A percentile compares a stretch with the other conserved stretches of the same genome.
These are phyloP conservation scores for Dysphania ambrosioides DNA, from an alignment of 148 eudicot genomes.

Conservation along the genomic window DNA sequence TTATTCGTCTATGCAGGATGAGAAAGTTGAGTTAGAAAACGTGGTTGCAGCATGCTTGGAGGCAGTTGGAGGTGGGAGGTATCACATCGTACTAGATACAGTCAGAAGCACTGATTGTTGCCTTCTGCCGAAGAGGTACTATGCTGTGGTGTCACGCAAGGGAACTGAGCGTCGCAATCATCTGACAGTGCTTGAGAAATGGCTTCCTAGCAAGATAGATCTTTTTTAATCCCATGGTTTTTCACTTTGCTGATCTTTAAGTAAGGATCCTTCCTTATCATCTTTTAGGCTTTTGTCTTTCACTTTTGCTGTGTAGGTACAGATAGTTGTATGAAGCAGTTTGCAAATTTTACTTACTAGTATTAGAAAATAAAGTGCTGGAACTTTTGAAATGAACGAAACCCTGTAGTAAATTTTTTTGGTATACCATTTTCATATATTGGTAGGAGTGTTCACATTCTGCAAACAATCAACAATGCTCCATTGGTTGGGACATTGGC, in stretches of 20 bases:
- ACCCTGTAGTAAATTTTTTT: too few relatives aligned
- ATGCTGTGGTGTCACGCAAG: constrained; percentile 20
- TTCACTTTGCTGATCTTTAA: not conserved
- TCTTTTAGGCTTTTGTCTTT: not conserved
- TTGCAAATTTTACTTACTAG: too few relatives aligned
- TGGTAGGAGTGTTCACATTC: too few relatives aligned
- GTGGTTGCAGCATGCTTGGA: constrained; percentile 29
- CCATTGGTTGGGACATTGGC: too few relatives aligned
- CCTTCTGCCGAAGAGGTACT: not conserved
- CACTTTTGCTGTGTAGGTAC: not conserved
- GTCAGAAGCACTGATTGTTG: too few relatives aligned
- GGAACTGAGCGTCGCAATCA: constrained; percentile 7
- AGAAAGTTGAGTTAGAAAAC: not conserved
- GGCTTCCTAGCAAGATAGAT: constrained; percentile 1
- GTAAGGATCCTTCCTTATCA: too few relatives aligned
- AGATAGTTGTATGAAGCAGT: not conserved
- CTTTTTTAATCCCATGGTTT: too few relatives aligned
- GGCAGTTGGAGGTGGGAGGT: constrained; percentile 28
- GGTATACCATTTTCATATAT: too few relatives aligned
- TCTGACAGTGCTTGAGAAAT: constrained; percentile 23
- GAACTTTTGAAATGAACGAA: too few relatives aligned
- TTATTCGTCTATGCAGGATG: constrained; percentile 5
- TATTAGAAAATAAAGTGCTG: too few relatives aligned
- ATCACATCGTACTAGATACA: constrained; percentile 26
- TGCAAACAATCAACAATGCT: too few relatives aligned